Conservation (phyloP, 495 filamentous ascomycete species). For the Aspergillus egyptiacus region DNA sequence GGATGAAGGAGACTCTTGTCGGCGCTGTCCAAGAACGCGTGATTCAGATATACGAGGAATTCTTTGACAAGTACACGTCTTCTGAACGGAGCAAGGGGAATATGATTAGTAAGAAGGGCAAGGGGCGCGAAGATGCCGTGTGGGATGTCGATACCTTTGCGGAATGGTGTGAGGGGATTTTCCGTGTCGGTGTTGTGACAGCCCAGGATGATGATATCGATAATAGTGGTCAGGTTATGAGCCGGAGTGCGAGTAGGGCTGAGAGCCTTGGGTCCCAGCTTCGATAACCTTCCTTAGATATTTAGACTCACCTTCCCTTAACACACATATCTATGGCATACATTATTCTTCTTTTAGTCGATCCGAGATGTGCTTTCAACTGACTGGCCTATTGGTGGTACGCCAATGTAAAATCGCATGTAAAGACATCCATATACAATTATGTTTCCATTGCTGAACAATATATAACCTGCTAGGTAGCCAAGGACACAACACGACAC, state of each 20-base stretch:
- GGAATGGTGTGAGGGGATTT: conserved; percentile 53
- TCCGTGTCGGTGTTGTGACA: conserved; percentile 42
- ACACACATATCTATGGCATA: conserved; percentile 3
- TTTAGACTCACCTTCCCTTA: not conserved
- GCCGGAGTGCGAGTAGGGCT: conserved; percentile 15
- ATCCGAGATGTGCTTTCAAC: too few species aligned
- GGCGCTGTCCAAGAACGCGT: conserved; percentile 57
- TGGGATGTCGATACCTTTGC: conserved; percentile 60
- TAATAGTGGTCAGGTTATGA: conserved; percentile 17
- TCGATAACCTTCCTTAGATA: not conserved
- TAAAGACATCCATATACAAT: not conserved
- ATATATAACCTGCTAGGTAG: not conserved
- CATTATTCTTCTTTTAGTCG: not conserved
- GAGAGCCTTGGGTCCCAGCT: conserved; percentile 11
- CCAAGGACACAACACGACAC: not conserved
- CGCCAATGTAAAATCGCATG: too few species aligned
- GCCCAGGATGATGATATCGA: conserved; percentile 10
- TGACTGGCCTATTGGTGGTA: too few species aligned
- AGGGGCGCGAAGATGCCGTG: conserved; percentile 55
- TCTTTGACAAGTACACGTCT: conserved; percentile 48
- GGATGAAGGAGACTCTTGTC: conserved; percentile 58
- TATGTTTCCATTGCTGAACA: not conserved
- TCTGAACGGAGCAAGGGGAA: conserved; percentile 40
- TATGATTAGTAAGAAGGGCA: conserved; percentile 50
- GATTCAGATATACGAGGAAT: conserved; percentile 54